Conservation (phyloP, 2,329 filamentous ascomycete genomes). For the Penicillium janthinellum region DNA sequence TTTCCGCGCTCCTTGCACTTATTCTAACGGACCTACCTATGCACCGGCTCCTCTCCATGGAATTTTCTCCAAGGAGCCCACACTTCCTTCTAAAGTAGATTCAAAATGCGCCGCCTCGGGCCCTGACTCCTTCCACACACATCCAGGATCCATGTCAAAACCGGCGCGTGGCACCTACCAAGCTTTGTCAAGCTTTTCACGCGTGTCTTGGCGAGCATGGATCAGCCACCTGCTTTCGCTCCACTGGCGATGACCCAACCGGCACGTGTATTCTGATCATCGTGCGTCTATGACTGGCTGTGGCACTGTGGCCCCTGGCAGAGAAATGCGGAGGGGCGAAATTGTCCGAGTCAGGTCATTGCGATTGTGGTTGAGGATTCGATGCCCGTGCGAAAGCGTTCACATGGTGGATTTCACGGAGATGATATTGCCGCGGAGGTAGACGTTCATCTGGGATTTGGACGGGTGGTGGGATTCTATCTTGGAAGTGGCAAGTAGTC, state of each 20-base stretch:
- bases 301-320: not conserved
- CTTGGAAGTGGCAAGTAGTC: not conserved
- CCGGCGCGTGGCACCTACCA: not conserved
- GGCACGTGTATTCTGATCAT: not conserved
- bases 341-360: not conserved
- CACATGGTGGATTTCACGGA: not conserved
- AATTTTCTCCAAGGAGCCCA: too few species aligned
- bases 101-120: too few species aligned
- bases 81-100: too few species aligned
- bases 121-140: too few species aligned
- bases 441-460: not conserved
- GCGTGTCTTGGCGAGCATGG: not conserved
- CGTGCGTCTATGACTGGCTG: not conserved
- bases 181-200: not conserved
- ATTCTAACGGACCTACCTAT: too few species aligned
- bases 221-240: not conserved
- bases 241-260: not conserved
- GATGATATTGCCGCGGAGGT: not conserved
- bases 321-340: not conserved
- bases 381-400: not conserved
- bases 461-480: not conserved
- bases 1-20: not conserved
- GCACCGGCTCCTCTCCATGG: too few species aligned
- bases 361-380: not conserved
- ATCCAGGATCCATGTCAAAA: not conserved